Evolutionary conservation across 164 flowering plant genomes (phyloP), one percentile per base, ranked within the genome.

Genomic region (Tetrastigma voinierianum): DNA sequence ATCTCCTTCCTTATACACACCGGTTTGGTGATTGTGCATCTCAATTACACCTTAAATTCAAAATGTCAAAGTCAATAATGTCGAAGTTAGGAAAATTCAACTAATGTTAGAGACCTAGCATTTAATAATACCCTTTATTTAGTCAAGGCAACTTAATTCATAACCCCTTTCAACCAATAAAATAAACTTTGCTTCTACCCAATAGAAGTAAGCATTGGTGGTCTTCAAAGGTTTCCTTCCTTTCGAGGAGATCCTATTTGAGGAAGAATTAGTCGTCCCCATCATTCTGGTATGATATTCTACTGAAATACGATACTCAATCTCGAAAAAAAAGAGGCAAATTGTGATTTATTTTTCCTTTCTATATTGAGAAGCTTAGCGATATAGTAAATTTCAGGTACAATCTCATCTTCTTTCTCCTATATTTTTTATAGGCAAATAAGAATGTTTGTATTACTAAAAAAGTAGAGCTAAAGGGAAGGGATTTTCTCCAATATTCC

Each of bases 131-230:
- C 98, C 87, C 87, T 83, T 64, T 86, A 91, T 83, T 96, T 98
- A 52, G 85, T 82, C 60, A 93, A 96, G 3, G 97, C 90, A 57
- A 96, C 83, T 86, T 96, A 98, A 78, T 96, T 84, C 99, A 96
- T n/a, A n/a, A n/a, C n/a, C n/a, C n/a, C n/a, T n/a, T n/a, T n/a
- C n/a, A n/a, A n/a, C n/a, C n/a, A n/a, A 75, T 96, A 98, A 74
- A 96, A 96, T 9, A 98, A 96, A 14, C 97, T 98, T 77, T 93
- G 99, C 72, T 96, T 98, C 55, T 14, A 96, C 97, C 99, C 98
- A 96, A 62, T 96, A 96, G 74, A 96, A 96, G 73, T 96, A 93
- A 17, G 99, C 99, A 82, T 90, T 96, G 3, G 95, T 90, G 32
- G 99, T 96, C 81, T 78, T 90, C 61, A 90, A 61, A 53, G 84